A percentile compares a stretch with the other conserved stretches of the same genome.
phyloP scores from a whole-genome alignment of 1,284 basidiomycete genomes.

The Cryptococcus sp. region DNA sequence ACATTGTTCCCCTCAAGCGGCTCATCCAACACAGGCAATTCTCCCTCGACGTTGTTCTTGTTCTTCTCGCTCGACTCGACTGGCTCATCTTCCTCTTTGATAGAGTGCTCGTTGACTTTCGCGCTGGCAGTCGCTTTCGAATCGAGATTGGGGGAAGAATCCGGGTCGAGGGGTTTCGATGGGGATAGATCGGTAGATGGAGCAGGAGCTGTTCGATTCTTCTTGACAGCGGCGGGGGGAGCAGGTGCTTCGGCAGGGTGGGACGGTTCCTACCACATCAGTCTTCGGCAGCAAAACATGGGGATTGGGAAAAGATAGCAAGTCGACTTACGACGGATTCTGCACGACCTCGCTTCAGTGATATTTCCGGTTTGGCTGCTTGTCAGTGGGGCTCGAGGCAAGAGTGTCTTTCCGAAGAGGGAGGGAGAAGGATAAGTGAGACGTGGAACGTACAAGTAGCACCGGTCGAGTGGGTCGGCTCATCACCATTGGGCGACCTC shows the following conservation, averaged over 20 bases:
- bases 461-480: not conserved
- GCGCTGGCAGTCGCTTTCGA: not conserved
- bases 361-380: constrained; percentile 14
- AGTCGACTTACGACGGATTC: constrained; percentile 36
- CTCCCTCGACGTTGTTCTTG: not conserved
- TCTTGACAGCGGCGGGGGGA: constrained; percentile 33
- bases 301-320: not conserved
- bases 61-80: not conserved
- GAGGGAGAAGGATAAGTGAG: too few relatives aligned
- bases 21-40: not conserved
- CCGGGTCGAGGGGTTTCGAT: constrained; percentile 8
- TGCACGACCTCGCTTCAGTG: constrained; percentile 42
- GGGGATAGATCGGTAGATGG: constrained; percentile 5
- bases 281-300: not conserved
- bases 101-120: not conserved
- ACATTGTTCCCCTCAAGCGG: constrained; percentile 19
- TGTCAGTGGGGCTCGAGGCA: too few relatives aligned
- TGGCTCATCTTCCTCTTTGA: constrained; percentile 5
- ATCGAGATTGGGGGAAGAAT: constrained; percentile 2
- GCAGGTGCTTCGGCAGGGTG: constrained; percentile 1
- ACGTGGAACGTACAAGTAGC: not conserved
- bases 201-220: constrained; percentile 37
- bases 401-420: too few relatives aligned
- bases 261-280: constrained; percentile 8
- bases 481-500: not conserved